Percentiles rank a stretch among this genome's conserved stretches.
Conservation (phyloP, 306 rosid species). For the Dalbergia cultrata region DNA sequence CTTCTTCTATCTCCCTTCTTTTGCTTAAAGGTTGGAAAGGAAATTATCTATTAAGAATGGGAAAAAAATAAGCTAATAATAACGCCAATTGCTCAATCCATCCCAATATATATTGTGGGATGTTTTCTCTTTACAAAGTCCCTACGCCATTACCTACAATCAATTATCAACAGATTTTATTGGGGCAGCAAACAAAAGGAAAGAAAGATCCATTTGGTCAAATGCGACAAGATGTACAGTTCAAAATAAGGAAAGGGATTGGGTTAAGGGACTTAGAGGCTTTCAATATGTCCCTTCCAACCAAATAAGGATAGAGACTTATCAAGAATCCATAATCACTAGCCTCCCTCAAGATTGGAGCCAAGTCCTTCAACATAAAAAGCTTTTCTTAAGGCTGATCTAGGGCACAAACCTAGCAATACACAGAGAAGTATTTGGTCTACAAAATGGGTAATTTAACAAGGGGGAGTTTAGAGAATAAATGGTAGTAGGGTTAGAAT, state of each 20-base stretch:
- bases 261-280: neutral
- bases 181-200: too few relatives aligned
- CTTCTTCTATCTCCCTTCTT: too few relatives aligned
- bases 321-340: neutral
- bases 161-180: too few relatives aligned
- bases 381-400: neutral
- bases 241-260: neutral
- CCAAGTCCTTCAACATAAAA: neutral
- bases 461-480: neutral
- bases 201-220: too few relatives aligned
- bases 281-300: neutral
- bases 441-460: neutral
- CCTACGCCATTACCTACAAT: neutral
- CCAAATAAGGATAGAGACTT: neutral
- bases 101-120: neutral
- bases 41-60: too few relatives aligned
- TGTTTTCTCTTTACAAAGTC: neutral
- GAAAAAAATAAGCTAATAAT: neutral
- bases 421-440: neutral
- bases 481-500: neutral
- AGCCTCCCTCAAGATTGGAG: rapidly evolving
- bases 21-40: neutral
- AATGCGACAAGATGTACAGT: too few relatives aligned
- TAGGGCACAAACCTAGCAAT: neutral
- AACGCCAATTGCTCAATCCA: neutral